phyloP scores from a whole-genome alignment of 1,284 basidiomycete species.

The Apiotrichum akiyoshidainum region DNA sequence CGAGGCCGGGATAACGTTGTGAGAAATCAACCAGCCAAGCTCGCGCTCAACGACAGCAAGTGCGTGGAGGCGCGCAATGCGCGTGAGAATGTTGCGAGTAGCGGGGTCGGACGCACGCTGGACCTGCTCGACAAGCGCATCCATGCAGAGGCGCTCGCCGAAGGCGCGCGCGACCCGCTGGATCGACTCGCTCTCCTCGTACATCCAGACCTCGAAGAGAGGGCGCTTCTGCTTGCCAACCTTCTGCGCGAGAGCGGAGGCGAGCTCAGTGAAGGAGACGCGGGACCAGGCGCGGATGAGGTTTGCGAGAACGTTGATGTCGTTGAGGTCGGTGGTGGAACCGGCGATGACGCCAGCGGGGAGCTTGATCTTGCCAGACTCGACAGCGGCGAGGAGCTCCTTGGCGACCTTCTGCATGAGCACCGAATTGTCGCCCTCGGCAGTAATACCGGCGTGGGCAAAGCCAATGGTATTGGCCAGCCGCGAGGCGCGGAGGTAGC shows the following conservation, averaged over 20 bases:
- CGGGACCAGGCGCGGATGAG: conserved; percentile 13
- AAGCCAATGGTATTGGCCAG: conserved; percentile 10
- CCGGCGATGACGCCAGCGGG: not conserved
- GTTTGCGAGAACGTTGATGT: conserved; percentile 1
- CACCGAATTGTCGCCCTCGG: conserved; percentile 20
- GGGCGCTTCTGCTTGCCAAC: conserved; percentile 8
- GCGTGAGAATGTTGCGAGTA: conserved; percentile 6
- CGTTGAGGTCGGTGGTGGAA: not conserved
- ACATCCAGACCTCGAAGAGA: conserved; percentile 19
- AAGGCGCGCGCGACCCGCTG: conserved; percentile 9
- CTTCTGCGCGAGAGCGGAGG: conserved; percentile 5
- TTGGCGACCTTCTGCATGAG: conserved; percentile 19
- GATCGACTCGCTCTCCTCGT: conserved; percentile 14
- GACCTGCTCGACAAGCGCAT: conserved; percentile 5
- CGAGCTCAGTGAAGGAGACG: conserved; percentile 6
- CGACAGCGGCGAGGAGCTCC: conserved; percentile 15
- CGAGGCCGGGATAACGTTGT: not conserved
- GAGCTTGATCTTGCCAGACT: conserved; percentile 10
- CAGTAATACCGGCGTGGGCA: conserved; percentile 18
- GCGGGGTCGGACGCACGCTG: not conserved
- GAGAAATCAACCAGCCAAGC: conserved; percentile 12
- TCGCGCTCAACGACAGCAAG: conserved; percentile 16
- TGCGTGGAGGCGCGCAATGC: conserved; percentile 11
- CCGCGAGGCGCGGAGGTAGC: conserved; percentile 11
- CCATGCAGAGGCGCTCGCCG: conserved; percentile 20